These are phyloP conservation scores for Umbelopsis vinacea DNA, from an alignment of 192 early-diverging fungal genomes.

Conservation along the genomic window DNA sequence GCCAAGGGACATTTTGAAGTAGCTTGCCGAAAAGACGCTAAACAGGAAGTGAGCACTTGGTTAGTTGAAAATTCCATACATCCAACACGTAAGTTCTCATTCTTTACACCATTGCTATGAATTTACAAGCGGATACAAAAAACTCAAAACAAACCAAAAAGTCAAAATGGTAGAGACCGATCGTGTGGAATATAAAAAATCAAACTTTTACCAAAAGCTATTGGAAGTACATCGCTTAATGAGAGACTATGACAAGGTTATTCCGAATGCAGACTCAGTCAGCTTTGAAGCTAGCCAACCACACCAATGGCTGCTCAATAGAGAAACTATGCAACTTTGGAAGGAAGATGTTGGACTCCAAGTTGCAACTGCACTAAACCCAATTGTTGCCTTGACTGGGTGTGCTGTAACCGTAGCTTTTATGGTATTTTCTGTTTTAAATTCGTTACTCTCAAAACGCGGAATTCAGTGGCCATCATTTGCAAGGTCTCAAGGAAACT, in stretches of 20 bases:
- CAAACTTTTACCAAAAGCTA: constrained; percentile 16
- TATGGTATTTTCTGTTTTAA: constrained; percentile 1
- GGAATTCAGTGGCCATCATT: constrained; percentile 3
- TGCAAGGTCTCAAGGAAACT: not conserved
- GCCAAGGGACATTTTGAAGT: constrained; percentile 90
- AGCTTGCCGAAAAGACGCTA: constrained; percentile 65
- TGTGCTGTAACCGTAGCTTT: not conserved
- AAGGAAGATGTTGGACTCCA: not conserved
- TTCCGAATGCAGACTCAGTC: not conserved
- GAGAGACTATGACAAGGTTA: constrained; percentile 24
- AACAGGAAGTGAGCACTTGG: constrained; percentile 3
- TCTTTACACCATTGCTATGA: not conserved
- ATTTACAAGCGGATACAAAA: not conserved
- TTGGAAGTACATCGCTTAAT: constrained; percentile 29
- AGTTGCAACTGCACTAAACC: not conserved
- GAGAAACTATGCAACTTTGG: constrained; percentile 3
- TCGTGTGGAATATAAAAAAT: not conserved
- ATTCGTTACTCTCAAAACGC: not conserved
- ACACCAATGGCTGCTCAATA: not conserved
- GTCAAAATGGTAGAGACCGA: constrained; percentile 12
- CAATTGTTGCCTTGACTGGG: not conserved
- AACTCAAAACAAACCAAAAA: not conserved
- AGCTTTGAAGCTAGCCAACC: not conserved
- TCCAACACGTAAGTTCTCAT: not conserved
- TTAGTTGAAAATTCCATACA: constrained; percentile 13